Evolutionary conservation across 148 eudicot genomes (phyloP), one percentile per base, ranked within the genome.

Genomic region (Chenopodium album): DNA sequence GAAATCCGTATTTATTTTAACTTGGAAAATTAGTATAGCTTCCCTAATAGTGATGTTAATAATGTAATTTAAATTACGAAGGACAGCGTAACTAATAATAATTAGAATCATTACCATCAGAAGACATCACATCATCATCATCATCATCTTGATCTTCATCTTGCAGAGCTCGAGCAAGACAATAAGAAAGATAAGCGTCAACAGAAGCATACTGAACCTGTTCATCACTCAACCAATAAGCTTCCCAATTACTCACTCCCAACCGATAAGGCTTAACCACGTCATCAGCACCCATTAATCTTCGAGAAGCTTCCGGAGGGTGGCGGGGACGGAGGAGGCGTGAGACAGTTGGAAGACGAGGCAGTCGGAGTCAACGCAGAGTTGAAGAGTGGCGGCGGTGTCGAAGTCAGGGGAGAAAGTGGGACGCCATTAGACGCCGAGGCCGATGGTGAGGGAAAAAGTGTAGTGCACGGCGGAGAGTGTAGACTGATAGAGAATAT

Each of bases 171-270:
- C 4, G 1, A 63, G 79, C 79, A 41, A 77, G 71, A 17, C 28
- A 64, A 34, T 48, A 81, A 66, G 79, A 56, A 66, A 81, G 75
- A 81, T 50, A 63, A 67, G 84, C 75, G 23, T 81, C 67, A 73
- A 81, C 84, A 37, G 64, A 77, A 52, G 84, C 84, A 59, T 81
- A 70, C 67, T 81, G 41, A 68, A 81, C 44, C 62, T 81, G 84
- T 13, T 67, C 79, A 44, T 31, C 7, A 37, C 79, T 75, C 29
- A 81, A n/a, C 44, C 72, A 60, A 8, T 26, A 56, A 41, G 4
- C 79, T 0, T 81, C 84, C 84, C 79, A 81, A 68, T 81, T 34
- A 54, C 84, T 81, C 54, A 56, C 50, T 19, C 47, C 67, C 26
- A 67, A 67, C 68, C 75, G 32, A 31, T 31, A 13, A 23, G 52